Conservation (phyloP, 495 filamentous ascomycete species). For the Trypethelium eluteriae region DNA sequence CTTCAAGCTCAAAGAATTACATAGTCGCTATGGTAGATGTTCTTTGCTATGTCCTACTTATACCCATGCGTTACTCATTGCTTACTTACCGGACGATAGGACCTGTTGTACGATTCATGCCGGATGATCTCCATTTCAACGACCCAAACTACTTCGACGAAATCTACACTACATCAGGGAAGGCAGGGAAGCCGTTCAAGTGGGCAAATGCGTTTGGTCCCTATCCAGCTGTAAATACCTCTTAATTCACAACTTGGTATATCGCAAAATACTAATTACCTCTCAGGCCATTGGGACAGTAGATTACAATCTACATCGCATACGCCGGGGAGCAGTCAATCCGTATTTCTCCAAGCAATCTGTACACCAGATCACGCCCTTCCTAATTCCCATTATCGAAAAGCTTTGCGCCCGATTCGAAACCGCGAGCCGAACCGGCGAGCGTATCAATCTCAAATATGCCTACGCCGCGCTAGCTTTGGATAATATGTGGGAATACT, state of each 20-base stretch:
- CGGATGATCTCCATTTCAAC: slow-evolving; percentile 24
- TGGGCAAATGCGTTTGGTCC: slow-evolving; percentile 11
- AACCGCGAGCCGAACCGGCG: slow-evolving; percentile 11
- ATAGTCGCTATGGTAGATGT: slow-evolving; percentile 12
- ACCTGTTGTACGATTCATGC: slow-evolving; percentile 26
- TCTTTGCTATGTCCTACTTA: background rate
- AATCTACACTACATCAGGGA: slow-evolving; percentile 20
- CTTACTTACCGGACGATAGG: slow-evolving; percentile 18
- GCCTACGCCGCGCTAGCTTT: slow-evolving; percentile 39
- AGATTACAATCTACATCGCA: slow-evolving; percentile 36
- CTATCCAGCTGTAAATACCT: slow-evolving; percentile 9
- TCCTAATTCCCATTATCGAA: slow-evolving; percentile 35
- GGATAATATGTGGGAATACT: slow-evolving; percentile 43
- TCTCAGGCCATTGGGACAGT: slow-evolving; percentile 31
- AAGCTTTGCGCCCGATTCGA: slow-evolving; percentile 31
- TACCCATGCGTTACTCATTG: background rate
- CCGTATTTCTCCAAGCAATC: slow-evolving; percentile 40
- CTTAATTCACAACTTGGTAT: slow-evolving; percentile 12
- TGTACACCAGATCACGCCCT: slow-evolving; percentile 34
- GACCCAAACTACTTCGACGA: slow-evolving; percentile 26
- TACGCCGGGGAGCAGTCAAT: slow-evolving; percentile 35
- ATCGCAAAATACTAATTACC: slow-evolving; percentile 4
- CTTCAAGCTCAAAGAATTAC: slow-evolving; percentile 11
- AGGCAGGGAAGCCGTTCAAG: slow-evolving; percentile 7
- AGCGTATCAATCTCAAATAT: slow-evolving; percentile 33